These are phyloP conservation scores for Cinchona pubescens DNA, from an alignment of 257 asterid genomes.

Conservation along the genomic window DNA sequence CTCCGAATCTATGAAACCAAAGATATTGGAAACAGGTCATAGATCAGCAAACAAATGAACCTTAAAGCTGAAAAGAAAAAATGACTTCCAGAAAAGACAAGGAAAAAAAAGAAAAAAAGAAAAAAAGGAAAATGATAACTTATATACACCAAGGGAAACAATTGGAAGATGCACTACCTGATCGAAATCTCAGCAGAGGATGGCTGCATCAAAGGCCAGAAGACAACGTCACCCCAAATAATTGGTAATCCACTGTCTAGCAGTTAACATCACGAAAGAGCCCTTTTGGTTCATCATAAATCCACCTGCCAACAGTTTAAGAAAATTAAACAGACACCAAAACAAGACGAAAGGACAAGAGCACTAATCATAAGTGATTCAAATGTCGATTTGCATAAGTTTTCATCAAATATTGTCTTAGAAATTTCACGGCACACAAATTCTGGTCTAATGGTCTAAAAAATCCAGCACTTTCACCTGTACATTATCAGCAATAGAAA, in stretches of 20 bases:
- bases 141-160: too few relatives aligned
- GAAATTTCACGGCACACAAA: neutral
- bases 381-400: neutral
- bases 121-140: too few relatives aligned
- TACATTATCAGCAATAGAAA: neutral
- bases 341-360: neutral
- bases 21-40: neutral
- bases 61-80: neutral
- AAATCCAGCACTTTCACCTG: neutral
- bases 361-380: neutral
- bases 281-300: conserved; percentile 87
- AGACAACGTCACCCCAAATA: conserved; percentile 8
- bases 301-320: conserved; percentile 63
- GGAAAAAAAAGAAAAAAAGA: neutral
- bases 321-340: neutral
- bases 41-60: neutral
- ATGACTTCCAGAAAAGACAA: too few relatives aligned
- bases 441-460: too few relatives aligned
- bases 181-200: conserved; percentile 8
- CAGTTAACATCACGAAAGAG: conserved; percentile 79
- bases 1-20: neutral
- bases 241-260: conserved; percentile 24
- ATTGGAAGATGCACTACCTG: conserved; percentile 9
- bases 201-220: conserved; percentile 15
- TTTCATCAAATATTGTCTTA: neutral